A percentile compares a stretch with the other conserved stretches of the same genome.
phyloP scores from a whole-genome alignment of 371 early-diverging fungal species.

The Mucor irregularis region DNA sequence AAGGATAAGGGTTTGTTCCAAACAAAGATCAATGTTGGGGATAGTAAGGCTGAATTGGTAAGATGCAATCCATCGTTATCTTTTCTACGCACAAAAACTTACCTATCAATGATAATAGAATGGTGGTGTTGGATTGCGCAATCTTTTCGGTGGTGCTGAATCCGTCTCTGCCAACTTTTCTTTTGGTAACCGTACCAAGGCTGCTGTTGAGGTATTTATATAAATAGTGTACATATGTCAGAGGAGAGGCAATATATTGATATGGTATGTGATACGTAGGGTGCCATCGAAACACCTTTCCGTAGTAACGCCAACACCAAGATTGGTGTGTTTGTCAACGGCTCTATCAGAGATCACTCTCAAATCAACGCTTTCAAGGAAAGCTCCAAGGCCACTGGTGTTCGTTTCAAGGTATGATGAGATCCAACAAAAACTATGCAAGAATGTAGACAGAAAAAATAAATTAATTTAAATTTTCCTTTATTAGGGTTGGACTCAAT shows the following conservation, averaged over 20 bases:
- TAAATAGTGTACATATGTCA: not conserved
- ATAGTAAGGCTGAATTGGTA: conserved; percentile 49
- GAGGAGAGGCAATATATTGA: not conserved
- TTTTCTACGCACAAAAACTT: no score
- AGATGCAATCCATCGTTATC: no score
- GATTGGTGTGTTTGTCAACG: conserved; percentile 37
- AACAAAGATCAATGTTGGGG: conserved; percentile 35
- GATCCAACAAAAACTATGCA: not conserved
- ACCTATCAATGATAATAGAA: no score
- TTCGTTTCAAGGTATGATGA: conserved; percentile 24
- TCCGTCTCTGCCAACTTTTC: conserved; percentile 60
- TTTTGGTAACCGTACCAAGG: conserved; percentile 70
- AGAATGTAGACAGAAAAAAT: not conserved
- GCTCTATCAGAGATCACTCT: conserved; percentile 43
- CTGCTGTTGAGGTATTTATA: conserved; percentile 62
- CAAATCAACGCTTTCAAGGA: conserved; percentile 38
- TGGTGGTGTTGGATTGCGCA: conserved; percentile 64
- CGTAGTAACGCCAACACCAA: conserved; percentile 33
- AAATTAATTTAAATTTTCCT: not conserved
- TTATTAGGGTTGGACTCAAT: conserved; percentile 35
- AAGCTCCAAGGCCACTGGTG: conserved; percentile 26
- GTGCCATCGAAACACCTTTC: conserved; percentile 35
- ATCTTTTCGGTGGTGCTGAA: conserved; percentile 87
- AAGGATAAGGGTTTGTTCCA: conserved; percentile 32
- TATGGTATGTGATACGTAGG: not conserved